These are phyloP conservation scores for Ciborinia camelliae DNA, from an alignment of 2,329 filamentous ascomycete genomes.

Conservation along the genomic window DNA sequence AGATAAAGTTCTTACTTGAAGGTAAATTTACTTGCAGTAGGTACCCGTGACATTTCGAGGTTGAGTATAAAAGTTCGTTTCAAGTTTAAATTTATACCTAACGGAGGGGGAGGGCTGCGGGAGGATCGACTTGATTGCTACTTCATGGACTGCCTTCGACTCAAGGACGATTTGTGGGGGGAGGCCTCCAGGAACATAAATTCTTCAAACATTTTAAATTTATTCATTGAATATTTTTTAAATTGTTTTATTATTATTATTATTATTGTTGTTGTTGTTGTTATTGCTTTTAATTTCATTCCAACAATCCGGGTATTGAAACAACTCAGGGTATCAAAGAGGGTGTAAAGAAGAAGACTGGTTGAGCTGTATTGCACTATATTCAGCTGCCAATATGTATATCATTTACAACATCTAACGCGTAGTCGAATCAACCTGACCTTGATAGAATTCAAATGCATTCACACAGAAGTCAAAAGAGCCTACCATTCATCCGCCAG, in stretches of 20 bases:
- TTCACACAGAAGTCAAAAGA: background rate
- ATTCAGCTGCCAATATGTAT: background rate
- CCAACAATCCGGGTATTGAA: background rate
- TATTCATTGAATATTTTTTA: background rate
- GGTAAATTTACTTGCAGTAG: background rate
- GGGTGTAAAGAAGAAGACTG: background rate
- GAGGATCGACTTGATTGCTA: background rate
- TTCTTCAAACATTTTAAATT: too few relatives aligned
- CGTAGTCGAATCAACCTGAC: background rate
- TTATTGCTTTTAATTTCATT: background rate
- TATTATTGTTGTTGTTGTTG: background rate
- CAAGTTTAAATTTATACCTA: background rate
- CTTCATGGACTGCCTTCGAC: background rate
- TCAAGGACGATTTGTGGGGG: background rate
- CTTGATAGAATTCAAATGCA: background rate
- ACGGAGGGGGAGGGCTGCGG: background rate
- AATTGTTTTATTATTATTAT: background rate
- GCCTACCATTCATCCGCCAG: background rate
- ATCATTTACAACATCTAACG: background rate
- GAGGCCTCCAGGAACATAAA: background rate
- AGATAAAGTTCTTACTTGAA: background rate
- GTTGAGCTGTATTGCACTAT: background rate
- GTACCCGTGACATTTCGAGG: background rate
- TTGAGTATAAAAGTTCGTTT: background rate
- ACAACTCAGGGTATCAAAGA: too few relatives aligned